These are phyloP conservation scores for Colletotrichum destructivum DNA, from an alignment of 2,329 filamentous ascomycete species.

Conservation along the genomic window DNA sequence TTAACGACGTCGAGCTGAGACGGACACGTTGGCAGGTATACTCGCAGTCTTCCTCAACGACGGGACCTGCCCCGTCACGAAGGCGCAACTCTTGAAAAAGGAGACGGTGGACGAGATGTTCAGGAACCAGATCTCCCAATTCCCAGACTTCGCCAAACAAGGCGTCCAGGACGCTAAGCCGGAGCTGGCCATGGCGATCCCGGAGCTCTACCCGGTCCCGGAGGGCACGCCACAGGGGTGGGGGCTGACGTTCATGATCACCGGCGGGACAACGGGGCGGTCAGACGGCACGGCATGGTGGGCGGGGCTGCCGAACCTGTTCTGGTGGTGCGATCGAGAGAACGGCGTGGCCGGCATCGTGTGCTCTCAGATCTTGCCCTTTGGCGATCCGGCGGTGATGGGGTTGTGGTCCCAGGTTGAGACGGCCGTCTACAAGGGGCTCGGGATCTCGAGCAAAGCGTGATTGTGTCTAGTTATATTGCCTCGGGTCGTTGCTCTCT, in stretches of 20 bases:
- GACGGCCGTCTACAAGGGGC: constrained; percentile 53
- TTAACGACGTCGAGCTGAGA: background rate
- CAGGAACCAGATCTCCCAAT: constrained; percentile 71
- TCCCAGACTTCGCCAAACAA: constrained; percentile 67
- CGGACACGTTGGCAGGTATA: constrained; percentile 59
- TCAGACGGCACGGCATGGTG: constrained; percentile 67
- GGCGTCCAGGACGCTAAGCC: constrained; percentile 63
- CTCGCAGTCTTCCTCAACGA: constrained; percentile 75
- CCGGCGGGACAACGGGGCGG: constrained; percentile 65
- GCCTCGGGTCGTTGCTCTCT: too few species aligned
- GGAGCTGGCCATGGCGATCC: constrained; percentile 60
- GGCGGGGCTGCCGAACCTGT: constrained; percentile 73
- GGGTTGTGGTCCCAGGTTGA: constrained; percentile 58
- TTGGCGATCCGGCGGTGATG: constrained; percentile 58
- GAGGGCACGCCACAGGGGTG: constrained; percentile 72
- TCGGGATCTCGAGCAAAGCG: background rate
- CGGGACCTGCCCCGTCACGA: constrained; percentile 72
- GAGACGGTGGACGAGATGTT: constrained; percentile 76
- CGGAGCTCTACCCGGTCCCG: constrained; percentile 64
- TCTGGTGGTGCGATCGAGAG: constrained; percentile 75
- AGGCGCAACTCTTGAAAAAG: constrained; percentile 66
- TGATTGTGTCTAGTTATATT: background rate
- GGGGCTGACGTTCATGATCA: constrained; percentile 72
- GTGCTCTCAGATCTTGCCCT: too few species aligned
- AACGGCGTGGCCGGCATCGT: constrained; percentile 70